Base-by-base conservation (phyloP, 805 yeast species). In the Brettanomyces nanus region DNA sequence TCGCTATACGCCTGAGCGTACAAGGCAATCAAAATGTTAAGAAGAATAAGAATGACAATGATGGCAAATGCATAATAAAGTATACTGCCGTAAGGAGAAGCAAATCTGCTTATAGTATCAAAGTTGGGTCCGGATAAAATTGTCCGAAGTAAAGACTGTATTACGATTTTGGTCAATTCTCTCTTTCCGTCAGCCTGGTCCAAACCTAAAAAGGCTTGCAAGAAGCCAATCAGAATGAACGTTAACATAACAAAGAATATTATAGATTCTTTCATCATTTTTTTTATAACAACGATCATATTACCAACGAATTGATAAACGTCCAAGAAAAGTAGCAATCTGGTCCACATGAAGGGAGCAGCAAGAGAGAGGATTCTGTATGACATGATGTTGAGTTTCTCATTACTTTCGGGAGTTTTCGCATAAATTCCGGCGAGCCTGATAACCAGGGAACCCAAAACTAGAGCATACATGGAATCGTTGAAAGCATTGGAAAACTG, bases 151-250 rank as follows among this genome's bases (percentile, higher is more conserved):
- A 86, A 68, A 14, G 80, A 77, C 7, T 75, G 62, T 32, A 85
- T 58, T 36, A 85, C 77, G 25, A 74, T 65, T 17, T 65, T 59
- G 1, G 95, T 83, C 19, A 84, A 80, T 46, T 85, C 92, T 41
- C 81, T 66, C 44, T 73, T 75, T 46, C 95, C 95, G 58, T 86
- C 95, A 2, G 94, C 82, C 27, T 84, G 80, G 59, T 86, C 96
- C 38, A 86, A 65, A 10, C 95, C 95, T 25, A 86, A 58, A 56
- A 86, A 85, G 0, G 94, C 95, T 55, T 86, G 95, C 39, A 85
- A 62, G 59, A 86, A 86, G 0, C 95, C 95, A 35, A 81, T 55
- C 44, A 81, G 77, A 27, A 86, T 77, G 40, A 85, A 73, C 6
- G 71, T 62, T 39, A 86, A 65, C 46, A 86, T 62, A 32, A 84